Base-by-base conservation (phyloP, 495 filamentous ascomycete species). In the Penicillium pulvis region DNA sequence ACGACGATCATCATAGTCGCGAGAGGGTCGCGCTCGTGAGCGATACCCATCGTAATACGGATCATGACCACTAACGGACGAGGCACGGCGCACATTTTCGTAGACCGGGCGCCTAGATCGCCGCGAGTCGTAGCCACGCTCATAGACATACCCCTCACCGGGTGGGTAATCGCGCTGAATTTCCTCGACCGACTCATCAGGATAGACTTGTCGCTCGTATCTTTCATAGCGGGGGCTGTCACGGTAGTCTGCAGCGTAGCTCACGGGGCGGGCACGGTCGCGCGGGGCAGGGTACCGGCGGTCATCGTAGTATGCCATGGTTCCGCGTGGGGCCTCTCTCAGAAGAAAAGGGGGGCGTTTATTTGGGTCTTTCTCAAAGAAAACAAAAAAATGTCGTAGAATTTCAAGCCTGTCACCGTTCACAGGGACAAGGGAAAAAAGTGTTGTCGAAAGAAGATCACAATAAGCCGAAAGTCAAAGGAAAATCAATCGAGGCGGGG, bases 141-240 rank as follows among this genome's bases (percentile, higher is more conserved):
- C 69, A 72, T 70, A 86, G 77, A 31, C 64, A 56, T 69, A 71
- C 2, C 65, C 61, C 28, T 76, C 73, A 51, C 66, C 71, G 14
- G 88, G 85, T 0, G 84, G 86, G 59, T 87, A 90, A 33, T 89
- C 85, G 49, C 86, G 82, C 57, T 78, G 81, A 46, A 90, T 78
- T 71, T 89, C 85, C 71, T 91, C 88, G 59, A 89, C 81, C 28
- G 86, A 75, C 55, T 87, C 86, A 61, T 80, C 79, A 51, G 80
- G 80, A 26, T 89, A 75, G 42, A 86, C 64, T 48, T 83, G 83
- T 33, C 64, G 63, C 4, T 70, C 63, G 46, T 67, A 39, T 33
- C 60, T 46, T 52, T 60, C 41, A 61, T 66, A 47, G 26, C 50
- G 63, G 19, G 63, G 58, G 20, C 54, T 62, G 28, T 75, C 62